Conservation (phyloP, 805 yeast genomes). For the Starmerella powellii region DNA sequence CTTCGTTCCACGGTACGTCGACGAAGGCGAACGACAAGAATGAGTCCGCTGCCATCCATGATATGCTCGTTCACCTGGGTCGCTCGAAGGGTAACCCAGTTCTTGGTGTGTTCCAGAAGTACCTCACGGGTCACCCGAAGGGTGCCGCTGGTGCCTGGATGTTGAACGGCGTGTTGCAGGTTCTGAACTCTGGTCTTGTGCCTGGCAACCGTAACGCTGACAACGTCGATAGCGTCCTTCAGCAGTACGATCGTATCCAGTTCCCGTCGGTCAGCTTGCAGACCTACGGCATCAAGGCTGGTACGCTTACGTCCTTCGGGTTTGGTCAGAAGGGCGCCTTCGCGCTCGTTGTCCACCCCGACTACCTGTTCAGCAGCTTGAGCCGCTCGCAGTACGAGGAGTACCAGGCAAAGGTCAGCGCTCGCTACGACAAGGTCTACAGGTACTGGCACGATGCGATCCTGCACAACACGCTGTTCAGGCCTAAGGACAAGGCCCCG, state of each 20-base stretch:
- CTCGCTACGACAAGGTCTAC: slow-evolving; percentile 82
- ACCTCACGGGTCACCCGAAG: slow-evolving; percentile 98
- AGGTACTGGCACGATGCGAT: slow-evolving; percentile 93
- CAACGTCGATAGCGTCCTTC: slow-evolving; percentile 73
- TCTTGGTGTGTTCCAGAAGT: slow-evolving; percentile 96
- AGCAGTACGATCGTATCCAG: slow-evolving; percentile 75
- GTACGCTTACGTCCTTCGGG: slow-evolving; percentile 93
- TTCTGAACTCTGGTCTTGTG: slow-evolving; percentile 80
- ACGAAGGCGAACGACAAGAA: slow-evolving; percentile 98
- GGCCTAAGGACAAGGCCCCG: slow-evolving; percentile 88
- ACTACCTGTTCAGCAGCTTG: slow-evolving; percentile 78
- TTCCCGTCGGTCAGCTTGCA: slow-evolving; percentile 88
- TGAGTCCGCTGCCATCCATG: slow-evolving; percentile 81
- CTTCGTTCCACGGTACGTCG: slow-evolving; percentile 98
- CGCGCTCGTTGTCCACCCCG: slow-evolving; percentile 83
- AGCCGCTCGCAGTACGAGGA: slow-evolving; percentile 57
- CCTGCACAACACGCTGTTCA: slow-evolving; percentile 79
- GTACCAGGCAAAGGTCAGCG: slow-evolving; percentile 57
- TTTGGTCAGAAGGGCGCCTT: slow-evolving; percentile 99
- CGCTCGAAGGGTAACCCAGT: slow-evolving; percentile 97
- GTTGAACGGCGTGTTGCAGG: slow-evolving; percentile 96
- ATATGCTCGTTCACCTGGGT: slow-evolving; percentile 90
- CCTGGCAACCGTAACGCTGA: slow-evolving; percentile 99
- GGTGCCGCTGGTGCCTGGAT: slow-evolving; percentile 99
- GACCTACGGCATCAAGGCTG: slow-evolving; percentile 97